phyloP scores from a whole-genome alignment of 768 basidiomycete genomes.

The Leccinum boreale region DNA sequence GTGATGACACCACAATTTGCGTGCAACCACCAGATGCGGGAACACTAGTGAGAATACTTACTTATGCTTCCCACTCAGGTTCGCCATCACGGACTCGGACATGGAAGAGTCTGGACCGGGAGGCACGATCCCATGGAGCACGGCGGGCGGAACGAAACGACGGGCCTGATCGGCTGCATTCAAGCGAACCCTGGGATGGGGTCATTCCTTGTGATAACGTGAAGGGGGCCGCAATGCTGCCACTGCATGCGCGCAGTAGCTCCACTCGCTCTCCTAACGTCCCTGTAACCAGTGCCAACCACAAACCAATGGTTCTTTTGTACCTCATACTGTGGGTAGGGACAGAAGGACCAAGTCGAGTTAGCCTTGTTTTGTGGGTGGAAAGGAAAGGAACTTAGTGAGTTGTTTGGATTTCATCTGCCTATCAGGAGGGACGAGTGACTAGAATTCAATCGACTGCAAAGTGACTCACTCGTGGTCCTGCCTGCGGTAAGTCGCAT shows the following conservation, averaged over 20 bases:
- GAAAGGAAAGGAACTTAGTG: too few species aligned
- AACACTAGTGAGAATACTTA: not conserved
- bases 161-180: not conserved
- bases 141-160: not conserved
- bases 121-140: not conserved
- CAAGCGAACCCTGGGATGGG: not conserved
- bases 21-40: not conserved
- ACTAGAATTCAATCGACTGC: too few species aligned
- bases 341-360: not conserved
- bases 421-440: not conserved
- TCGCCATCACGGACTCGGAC: not conserved
- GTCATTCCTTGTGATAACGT: not conserved
- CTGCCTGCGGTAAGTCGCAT: too few species aligned
- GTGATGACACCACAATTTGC: not conserved
- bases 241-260: not conserved
- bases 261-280: not conserved
- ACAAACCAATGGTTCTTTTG: too few species aligned
- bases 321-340: too few species aligned
- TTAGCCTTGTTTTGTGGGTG: not conserved
- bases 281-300: not conserved
- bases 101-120: not conserved
- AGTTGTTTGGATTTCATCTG: not conserved
- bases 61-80: not conserved
- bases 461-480: too few species aligned
- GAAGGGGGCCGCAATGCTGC: not conserved